Conservation (phyloP, 2,329 filamentous ascomycete genomes). For the Claviceps paspali region DNA sequence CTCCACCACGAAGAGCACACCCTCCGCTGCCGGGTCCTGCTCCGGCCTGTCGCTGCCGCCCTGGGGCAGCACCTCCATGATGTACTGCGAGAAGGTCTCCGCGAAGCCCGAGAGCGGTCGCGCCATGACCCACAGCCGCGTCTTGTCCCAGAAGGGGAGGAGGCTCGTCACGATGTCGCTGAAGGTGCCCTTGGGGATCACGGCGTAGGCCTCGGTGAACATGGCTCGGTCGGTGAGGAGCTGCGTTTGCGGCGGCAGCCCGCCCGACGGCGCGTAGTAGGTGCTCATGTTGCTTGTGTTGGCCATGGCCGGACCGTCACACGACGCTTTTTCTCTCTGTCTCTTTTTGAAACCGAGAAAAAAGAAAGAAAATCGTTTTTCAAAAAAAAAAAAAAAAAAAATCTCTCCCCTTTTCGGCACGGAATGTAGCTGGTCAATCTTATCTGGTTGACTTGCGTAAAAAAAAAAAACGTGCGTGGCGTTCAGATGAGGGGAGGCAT, state of each 20-base stretch:
- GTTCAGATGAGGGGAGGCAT: too few species aligned
- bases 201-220: conserved; percentile 5
- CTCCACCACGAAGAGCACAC: conserved; percentile 4
- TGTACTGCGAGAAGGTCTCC: conserved; percentile 6
- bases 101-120: conserved; percentile 5
- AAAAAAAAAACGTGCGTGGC: too few species aligned
- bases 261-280: conserved; percentile 4
- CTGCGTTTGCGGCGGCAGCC: conserved; percentile 5
- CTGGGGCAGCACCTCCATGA: conserved; percentile 4
- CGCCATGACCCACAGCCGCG: conserved; percentile 5
- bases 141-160: conserved; percentile 5
- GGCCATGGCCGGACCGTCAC: too few species aligned
- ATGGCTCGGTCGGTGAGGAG: conserved; percentile 6
- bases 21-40: conserved; percentile 1
- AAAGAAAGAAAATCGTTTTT: too few species aligned
- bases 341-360: too few species aligned
- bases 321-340: neutral
- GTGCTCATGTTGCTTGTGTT: neutral
- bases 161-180: conserved; percentile 5
- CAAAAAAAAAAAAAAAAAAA: too few species aligned
- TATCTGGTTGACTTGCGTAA: too few species aligned
- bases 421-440: too few species aligned
- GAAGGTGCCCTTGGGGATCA: conserved; percentile 5
- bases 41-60: conserved; percentile 4
- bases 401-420: too few species aligned